Evolutionary conservation across 495 filamentous ascomycete genomes (phyloP), one percentile per base, ranked within the genome.

Genomic region (Penicillium coffeae): DNA sequence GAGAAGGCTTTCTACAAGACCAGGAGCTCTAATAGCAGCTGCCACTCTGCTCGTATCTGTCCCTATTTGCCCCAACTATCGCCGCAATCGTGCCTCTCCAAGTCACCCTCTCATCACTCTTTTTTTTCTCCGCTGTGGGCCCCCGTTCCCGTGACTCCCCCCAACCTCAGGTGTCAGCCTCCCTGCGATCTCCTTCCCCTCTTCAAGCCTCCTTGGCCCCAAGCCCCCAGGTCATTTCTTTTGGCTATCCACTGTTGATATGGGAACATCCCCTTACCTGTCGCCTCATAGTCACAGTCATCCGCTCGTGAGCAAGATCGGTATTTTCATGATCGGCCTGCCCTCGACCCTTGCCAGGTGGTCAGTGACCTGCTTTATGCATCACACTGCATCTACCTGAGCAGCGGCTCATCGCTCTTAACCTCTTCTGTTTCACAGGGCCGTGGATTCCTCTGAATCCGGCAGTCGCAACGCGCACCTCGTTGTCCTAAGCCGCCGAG

Each of bases 141-240:
- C 12, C n/a, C 27, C 13, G 49, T 19, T 45, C 43, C 47, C 22
- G 39, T 45, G 47, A 54, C 47, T 41, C 38, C 38, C 14, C 41
- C 41, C 41, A 45, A 45, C 56, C 55, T 56, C 56, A 58, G 42
- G 45, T 47, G 50, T 14, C 20, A 9, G 6, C 25, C 42, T 38
- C 25, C 43, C 27, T 38, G 21, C 30, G 42, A 46, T 48, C 50
- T 56, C 15, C 15, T 20, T 15, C 40, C 40, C 40, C 40, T 43
- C 40, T 33, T 16, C 12, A 51, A 44, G 42, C 42, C 50, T 42
- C 45, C 50, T 43, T 41, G 42, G 25, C 36, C 15, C 21, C n/a
- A n/a, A n/a, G n/a, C n/a, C n/a, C 48, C 30, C 14, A 48, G 13
- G 14, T 20, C 30, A 6, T 34, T 22, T 18, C 27, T 39, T 34